phyloP scores from a whole-genome alignment of 2,329 filamentous ascomycete genomes.

The Tolypocladium cylindrosporum region DNA sequence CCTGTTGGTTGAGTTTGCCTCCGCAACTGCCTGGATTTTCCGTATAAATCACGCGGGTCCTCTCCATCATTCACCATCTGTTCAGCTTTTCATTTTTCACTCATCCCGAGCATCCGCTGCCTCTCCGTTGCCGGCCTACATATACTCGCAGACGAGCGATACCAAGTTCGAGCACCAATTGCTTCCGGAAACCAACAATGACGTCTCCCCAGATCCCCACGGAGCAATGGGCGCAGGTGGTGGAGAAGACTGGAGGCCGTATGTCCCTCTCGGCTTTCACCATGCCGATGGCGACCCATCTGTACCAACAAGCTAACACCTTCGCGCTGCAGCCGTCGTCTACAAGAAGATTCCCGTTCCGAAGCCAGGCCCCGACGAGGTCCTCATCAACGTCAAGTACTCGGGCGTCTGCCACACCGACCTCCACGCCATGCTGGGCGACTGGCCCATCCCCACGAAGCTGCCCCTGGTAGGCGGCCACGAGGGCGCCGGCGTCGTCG shows the following conservation, averaged over 20 bases:
- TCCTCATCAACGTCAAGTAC: slow-evolving; percentile 85
- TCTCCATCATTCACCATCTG: background rate
- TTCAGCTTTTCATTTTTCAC: background rate
- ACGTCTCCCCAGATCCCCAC: slow-evolving; percentile 49
- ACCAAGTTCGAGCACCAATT: background rate
- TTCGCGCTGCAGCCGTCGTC: slow-evolving; percentile 36
- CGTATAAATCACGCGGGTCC: background rate
- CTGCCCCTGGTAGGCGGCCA: slow-evolving; percentile 77
- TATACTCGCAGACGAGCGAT: background rate
- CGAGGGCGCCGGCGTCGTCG: slow-evolving; percentile 72
- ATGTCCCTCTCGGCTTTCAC: too few relatives aligned
- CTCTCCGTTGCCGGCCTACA: background rate
- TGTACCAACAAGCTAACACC: background rate
- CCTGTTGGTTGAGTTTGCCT: background rate
- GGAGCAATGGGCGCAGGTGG: slow-evolving; percentile 85
- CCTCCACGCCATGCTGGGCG: slow-evolving; percentile 68
- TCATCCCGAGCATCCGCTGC: background rate
- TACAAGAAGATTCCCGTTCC: slow-evolving; percentile 78
- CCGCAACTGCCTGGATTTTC: background rate
- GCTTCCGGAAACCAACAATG: slow-evolving; percentile 11
- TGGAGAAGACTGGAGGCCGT: slow-evolving; percentile 69
- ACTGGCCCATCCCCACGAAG: slow-evolving; percentile 81
- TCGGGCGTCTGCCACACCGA: slow-evolving; percentile 89
- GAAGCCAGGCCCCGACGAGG: slow-evolving; percentile 77
- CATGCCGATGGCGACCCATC: background rate